Evolutionary conservation across 164 flowering plant genomes (phyloP).

Genomic region (Vitis riparia): DNA sequence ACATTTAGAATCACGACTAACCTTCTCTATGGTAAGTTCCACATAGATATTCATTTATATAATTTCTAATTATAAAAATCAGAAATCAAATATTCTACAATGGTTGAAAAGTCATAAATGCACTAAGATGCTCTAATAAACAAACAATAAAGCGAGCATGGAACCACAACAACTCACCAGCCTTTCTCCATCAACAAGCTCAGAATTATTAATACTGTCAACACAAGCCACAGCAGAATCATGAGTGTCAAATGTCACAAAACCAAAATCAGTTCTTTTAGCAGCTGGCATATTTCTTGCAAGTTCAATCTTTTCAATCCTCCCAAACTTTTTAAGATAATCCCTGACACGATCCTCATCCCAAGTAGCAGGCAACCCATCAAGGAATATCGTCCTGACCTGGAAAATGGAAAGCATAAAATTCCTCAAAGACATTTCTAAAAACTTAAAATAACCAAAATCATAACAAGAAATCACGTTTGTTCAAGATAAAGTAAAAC

Average conservation of each 20-base stretch:
- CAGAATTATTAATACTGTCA: slow-evolving; percentile 24
- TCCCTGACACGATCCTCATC: slow-evolving; percentile 33
- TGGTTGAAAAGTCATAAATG: no score
- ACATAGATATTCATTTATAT: neutral
- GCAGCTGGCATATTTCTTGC: slow-evolving; percentile 38
- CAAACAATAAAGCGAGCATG: neutral
- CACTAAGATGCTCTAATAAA: neutral
- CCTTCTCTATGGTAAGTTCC: neutral
- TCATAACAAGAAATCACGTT: neutral
- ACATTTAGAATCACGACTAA: no score
- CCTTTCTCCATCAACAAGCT: slow-evolving; percentile 27
- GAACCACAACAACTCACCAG: slow-evolving; percentile 14
- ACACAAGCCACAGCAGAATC: slow-evolving; percentile 35
- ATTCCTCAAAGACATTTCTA: neutral
- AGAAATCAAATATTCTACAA: neutral
- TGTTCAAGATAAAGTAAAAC: neutral
- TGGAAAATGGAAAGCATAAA: slow-evolving; percentile 2
- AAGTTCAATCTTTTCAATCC: slow-evolving; percentile 34
- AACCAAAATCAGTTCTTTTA: slow-evolving; percentile 38
- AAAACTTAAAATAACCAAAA: neutral
- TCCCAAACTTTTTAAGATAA: slow-evolving; percentile 27
- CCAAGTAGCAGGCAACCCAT: slow-evolving; percentile 33
- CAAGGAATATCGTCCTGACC: slow-evolving; percentile 33
- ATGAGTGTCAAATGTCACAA: slow-evolving; percentile 31
- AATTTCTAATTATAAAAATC: neutral